Base-by-base conservation (phyloP, 306 rosid species). In the Citrullus amarus region DNA sequence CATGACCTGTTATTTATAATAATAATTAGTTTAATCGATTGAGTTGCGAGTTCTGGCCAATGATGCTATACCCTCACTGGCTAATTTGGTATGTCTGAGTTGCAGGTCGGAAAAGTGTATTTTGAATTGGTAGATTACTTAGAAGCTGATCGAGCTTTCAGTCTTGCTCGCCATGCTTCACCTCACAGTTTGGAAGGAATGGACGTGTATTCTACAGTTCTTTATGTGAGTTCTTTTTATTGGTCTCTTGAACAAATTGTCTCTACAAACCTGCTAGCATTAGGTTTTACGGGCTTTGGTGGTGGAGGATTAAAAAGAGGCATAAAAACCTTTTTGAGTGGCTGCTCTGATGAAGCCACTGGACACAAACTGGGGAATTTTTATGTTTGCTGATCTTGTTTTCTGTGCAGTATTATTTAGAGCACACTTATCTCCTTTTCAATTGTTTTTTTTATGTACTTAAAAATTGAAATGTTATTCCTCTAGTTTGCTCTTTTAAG, bases 141-240 rank as follows among this genome's bases (percentile, higher is more conserved):
- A 84, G 97, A 96, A 89, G 99, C 99, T 74, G 98, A 88, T 73
- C 88, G 84, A 69, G 96, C 90, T 78, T 92, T 96, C 85, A 82
- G 93, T 87, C 97, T 88, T 87, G 93, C 98, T 73, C 93, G 87
- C 46, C 90, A 83, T 75, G 89, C 83, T 63, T 87, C 88, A 20
- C 98, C 99, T 59, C 90, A 91, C 85, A 88, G 91, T 86, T 86
- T 96, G 81, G 98, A 96, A 86, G 99, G 98, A 83, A 96, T 92
- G 99, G 98, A 96, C 87, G 72, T 90, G 66, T 92, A 92, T 84
- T 96, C 99, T 39, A 96, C 99, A 69, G 99, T 96, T 78, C 97
- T 96, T 83, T 96, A 91, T 83, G 99, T 96, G 87, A 90, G 99
- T 91, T 62, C 70, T 90, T 63, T 77, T 57, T 51, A 59, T 67